Conservation (phyloP, 768 basidiomycete genomes). For the Hygrocybe coccinea region DNA sequence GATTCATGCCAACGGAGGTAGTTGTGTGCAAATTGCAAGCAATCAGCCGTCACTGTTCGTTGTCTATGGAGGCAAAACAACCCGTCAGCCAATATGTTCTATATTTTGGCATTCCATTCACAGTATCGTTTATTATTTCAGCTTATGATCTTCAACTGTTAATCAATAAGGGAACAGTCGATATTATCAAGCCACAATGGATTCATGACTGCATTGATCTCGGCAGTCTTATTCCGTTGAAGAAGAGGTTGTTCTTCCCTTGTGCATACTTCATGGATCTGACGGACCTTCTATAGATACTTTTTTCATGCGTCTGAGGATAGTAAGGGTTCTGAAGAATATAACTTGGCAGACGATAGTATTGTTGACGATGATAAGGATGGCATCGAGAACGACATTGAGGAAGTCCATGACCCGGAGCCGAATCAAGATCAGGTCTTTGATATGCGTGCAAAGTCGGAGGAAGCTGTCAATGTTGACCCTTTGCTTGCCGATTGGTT, state of each 20-base stretch:
- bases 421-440: not conserved
- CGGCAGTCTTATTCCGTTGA: slow-evolving; percentile 53
- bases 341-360: slow-evolving; percentile 40
- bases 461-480: slow-evolving; percentile 37
- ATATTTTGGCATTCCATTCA: not conserved
- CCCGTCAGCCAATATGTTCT: slow-evolving; percentile 45
- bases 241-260: slow-evolving; percentile 51
- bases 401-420: not conserved
- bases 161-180: slow-evolving; percentile 63
- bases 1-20: slow-evolving; percentile 67
- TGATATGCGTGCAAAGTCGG: slow-evolving; percentile 10
- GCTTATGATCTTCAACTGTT: slow-evolving; percentile 68
- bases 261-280: not conserved
- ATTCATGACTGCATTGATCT: slow-evolving; percentile 68
- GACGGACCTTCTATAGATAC: slow-evolving; percentile 43
- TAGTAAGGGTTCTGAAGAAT: slow-evolving; percentile 49
- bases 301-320: slow-evolving; percentile 68
- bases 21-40: slow-evolving; percentile 54
- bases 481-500: slow-evolving; percentile 58
- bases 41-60: slow-evolving; percentile 51
- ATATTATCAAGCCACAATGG: slow-evolving; percentile 81
- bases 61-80: slow-evolving; percentile 65
- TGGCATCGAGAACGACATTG: not conserved
- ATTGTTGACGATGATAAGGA: slow-evolving; percentile 17
- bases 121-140: slow-evolving; percentile 22